These are phyloP conservation scores for Solanum habrochaites DNA, from an alignment of 257 asterid species.

Conservation along the genomic window DNA sequence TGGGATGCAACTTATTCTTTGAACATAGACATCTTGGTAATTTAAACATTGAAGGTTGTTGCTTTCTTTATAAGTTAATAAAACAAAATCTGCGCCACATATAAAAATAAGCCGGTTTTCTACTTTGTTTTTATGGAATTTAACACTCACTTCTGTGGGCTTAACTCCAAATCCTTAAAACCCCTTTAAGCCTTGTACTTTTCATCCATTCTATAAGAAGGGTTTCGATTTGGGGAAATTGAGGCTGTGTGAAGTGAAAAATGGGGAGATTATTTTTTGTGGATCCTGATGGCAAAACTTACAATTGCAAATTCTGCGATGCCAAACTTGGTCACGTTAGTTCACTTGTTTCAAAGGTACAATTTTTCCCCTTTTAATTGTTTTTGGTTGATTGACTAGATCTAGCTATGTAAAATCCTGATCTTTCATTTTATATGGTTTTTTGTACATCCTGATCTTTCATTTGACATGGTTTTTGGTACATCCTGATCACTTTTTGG, in stretches of 20 bases:
- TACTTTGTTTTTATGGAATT: not conserved
- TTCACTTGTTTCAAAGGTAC: too few relatives aligned
- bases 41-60: not conserved
- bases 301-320: conserved; percentile 72
- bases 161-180: not conserved
- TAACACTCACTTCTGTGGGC: not conserved
- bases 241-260: too few relatives aligned
- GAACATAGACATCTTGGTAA: not conserved
- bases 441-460: too few relatives aligned
- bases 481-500: too few relatives aligned
- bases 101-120: not conserved
- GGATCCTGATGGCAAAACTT: conserved; percentile 56
- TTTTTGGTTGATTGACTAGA: not conserved
- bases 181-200: too few relatives aligned
- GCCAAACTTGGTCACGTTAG: conserved; percentile 44
- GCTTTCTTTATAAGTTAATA: not conserved
- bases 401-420: not conserved
- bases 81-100: not conserved
- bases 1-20: not conserved
- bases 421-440: not conserved
- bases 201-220: not conserved
- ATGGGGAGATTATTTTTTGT: conserved; percentile 68
- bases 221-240: not conserved
- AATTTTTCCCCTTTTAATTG: not conserved
- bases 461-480: too few relatives aligned